Evolutionary conservation across 345 rosid species (phyloP), one percentile per base, ranked within the genome.

Genomic region (Brassica carinata): DNA sequence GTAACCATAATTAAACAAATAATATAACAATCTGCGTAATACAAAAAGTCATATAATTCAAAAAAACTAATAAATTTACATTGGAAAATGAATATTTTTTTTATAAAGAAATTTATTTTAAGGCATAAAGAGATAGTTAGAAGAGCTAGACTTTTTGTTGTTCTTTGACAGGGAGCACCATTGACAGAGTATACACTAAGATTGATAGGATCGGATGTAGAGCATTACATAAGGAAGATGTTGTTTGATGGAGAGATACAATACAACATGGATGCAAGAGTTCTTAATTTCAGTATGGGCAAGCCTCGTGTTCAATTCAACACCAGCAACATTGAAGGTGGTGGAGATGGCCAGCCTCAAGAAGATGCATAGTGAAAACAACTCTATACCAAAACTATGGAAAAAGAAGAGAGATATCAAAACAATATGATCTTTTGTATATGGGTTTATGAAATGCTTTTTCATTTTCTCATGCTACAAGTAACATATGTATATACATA

Each of bases 281-380:
- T 86, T 57, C 90, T 95, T 18, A 95, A 93, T 78, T 95, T 95
- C 85, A 95, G 99, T 84, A 94, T 90, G 95, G 95, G 97, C 7
- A 91, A 91, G 83, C 95, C 93, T 1, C 86, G 93, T 19, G 82
- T 89, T 69, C 83, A 82, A 23, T 85, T 90, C 82, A 87, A 87
- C 27, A 85, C 82, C 51, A 85, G 79, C 27, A 69, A 85, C 33
- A 64, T 88, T 65, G 85, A 64, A 19, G 80, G 48, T 78, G 33
- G 77, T 82, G 87, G 82, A 77, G 82, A 86, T 75, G 80, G 33
- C 67, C 80, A 85, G 70, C 61, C 72, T 80, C 62, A 59, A 69
- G 74, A 70, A 0, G 27, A 77, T 5, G 65, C 81, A 6, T 33
- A 66, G 74, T 33, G 4, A 38, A 45, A 53, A 69, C 66, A 69